A percentile compares a stretch with the other conserved stretches of the same genome.
Evolutionary conservation across 495 filamentous ascomycete genomes (phyloP).

Genomic region (Cercophora newfieldiana): DNA sequence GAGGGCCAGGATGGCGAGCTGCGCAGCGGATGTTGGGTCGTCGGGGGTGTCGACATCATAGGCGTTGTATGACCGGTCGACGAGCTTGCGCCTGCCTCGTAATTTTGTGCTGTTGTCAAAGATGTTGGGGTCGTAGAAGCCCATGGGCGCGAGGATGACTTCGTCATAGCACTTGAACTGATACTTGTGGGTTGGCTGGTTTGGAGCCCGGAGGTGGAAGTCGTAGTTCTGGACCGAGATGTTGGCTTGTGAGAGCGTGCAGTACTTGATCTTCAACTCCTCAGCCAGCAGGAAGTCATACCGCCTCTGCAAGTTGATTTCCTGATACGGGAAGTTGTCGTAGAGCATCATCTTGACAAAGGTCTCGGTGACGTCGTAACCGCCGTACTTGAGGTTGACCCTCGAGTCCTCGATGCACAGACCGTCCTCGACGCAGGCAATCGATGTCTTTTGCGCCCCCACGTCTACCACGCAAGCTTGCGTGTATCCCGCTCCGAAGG

Average conservation of each 20-base stretch:
- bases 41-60: slow-evolving; percentile 85
- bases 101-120: slow-evolving; percentile 83
- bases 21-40: slow-evolving; percentile 83
- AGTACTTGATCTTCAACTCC: slow-evolving; percentile 87
- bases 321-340: slow-evolving; percentile 88
- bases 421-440: slow-evolving; percentile 96
- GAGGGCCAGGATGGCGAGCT: slow-evolving; percentile 70
- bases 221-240: slow-evolving; percentile 78
- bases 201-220: slow-evolving; percentile 85
- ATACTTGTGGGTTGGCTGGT: slow-evolving; percentile 87
- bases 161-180: slow-evolving; percentile 95
- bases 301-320: slow-evolving; percentile 85
- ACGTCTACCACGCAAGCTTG: slow-evolving; percentile 94
- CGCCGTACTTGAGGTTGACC: slow-evolving; percentile 92
- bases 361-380: slow-evolving; percentile 86
- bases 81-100: slow-evolving; percentile 69
- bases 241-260: slow-evolving; percentile 80
- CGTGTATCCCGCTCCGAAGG: slow-evolving; percentile 93
- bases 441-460: slow-evolving; percentile 95
- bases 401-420: slow-evolving; percentile 89
- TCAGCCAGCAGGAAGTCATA: slow-evolving; percentile 94
- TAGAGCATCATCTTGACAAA: slow-evolving; percentile 97
- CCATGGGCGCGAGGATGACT: slow-evolving; percentile 85
- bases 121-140: slow-evolving; percentile 80
- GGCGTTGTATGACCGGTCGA: slow-evolving; percentile 84